These are phyloP conservation scores for Coniosporium apollinis DNA, from an alignment of 495 filamentous ascomycete genomes.

Conservation along the genomic window DNA sequence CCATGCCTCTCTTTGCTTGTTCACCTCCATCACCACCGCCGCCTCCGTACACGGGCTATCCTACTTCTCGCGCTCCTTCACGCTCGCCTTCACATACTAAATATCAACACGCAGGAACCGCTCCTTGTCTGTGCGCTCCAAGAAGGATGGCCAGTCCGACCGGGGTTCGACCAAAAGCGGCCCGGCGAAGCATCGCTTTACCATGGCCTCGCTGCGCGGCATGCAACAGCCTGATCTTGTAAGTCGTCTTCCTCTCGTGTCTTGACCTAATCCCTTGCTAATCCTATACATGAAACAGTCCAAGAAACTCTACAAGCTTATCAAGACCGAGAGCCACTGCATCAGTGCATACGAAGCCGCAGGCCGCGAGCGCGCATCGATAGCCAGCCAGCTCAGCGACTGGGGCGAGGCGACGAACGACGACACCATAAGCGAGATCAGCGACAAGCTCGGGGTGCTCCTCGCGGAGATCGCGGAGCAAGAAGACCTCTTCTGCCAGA, in stretches of 20 bases:
- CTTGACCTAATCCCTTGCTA: too few species aligned
- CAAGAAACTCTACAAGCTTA: slow-evolving; percentile 69
- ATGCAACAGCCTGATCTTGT: slow-evolving; percentile 71
- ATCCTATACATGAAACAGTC: too few species aligned
- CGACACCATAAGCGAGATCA: slow-evolving; percentile 70
- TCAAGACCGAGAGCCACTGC: slow-evolving; percentile 78
- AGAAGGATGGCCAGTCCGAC: slow-evolving; percentile 16
- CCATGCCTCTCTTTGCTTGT: slow-evolving; percentile 14
- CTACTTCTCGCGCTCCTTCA: slow-evolving; percentile 12
- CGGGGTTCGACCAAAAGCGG: slow-evolving; percentile 9
- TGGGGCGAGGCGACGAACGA: slow-evolving; percentile 88
- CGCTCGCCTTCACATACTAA: slow-evolving; percentile 13
- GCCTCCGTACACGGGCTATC: slow-evolving; percentile 8
- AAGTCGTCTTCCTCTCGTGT: too few species aligned
- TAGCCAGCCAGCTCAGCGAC: slow-evolving; percentile 83
- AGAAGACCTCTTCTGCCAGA: slow-evolving; percentile 73
- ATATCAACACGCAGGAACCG: slow-evolving; percentile 21
- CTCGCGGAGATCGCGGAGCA: slow-evolving; percentile 82
- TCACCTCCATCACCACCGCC: slow-evolving; percentile 13
- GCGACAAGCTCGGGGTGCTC: slow-evolving; percentile 86
- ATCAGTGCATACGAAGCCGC: slow-evolving; percentile 72
- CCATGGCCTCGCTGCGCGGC: slow-evolving; percentile 64
- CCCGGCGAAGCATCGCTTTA: slow-evolving; percentile 48
- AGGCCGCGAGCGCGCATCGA: slow-evolving; percentile 58
- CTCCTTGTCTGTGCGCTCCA: slow-evolving; percentile 26